Evolutionary conservation across 306 rosid species (phyloP), one percentile per base, ranked within the genome.

Genomic region (Oemleria cerasiformis): DNA sequence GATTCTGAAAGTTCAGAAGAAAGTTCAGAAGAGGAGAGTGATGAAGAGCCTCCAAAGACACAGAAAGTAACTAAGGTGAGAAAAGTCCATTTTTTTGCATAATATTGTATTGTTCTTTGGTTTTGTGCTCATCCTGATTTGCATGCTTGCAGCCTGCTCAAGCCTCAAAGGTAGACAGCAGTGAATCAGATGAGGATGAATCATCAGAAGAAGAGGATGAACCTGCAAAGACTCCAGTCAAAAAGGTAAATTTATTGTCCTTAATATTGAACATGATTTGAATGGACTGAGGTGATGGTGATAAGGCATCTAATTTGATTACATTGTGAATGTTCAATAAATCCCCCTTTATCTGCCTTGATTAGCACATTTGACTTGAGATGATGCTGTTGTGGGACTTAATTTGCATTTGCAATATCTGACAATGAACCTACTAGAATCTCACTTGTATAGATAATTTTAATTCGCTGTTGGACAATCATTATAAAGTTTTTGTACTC

Each of bases 151-250:
- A 85, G 86, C 60, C 77, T 68, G 49, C 72, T 56, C 73, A 72
- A 64, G 70, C 0, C 5, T 48, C 73, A 3, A 57, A 79, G 73
- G 58, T 51, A 58, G 65, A 79, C 25, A 68, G 53, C 39, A 80
- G 68, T 23, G 62, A 72, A 58, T 76, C 80, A 2, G 93, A 77
- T 1, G 87, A 79, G 45, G 91, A 84, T 4, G 67, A 73, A 60
- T 39, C 77, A 9, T 71, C 59, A n/a, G 82, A 68, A 0, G 78
- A 79, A 6, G 74, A 69, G 3, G 79, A 74, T n/a, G 67, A 73
- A 62, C 80, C 87, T 5, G 4, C 73, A 12, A 86, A 69, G 72
- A 88, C 87, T 8, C 87, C 90, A 40, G 82, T 64, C 63, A 90
- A 84, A 71, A 77, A 66, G 19, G 96, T 88, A 73, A 49, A 71